Percentiles rank a stretch among this genome's conserved stretches.
Evolutionary conservation across 139 green algal genomes (phyloP).

Genomic region (Chlorella sp.): DNA sequence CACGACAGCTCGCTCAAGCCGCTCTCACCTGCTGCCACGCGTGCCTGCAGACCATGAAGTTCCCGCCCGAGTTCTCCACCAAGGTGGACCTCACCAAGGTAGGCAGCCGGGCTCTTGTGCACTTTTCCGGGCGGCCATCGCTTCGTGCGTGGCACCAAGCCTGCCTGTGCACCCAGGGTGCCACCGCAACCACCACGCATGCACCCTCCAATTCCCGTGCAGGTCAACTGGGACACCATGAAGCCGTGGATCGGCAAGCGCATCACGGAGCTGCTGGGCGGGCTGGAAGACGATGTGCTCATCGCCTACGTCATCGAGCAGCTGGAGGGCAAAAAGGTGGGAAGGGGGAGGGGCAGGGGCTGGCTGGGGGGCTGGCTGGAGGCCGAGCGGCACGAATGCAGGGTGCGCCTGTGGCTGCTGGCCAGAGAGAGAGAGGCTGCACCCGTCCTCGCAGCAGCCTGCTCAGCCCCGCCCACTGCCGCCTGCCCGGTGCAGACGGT

Average conservation of each 20-base stretch:
- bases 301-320: slow-evolving; percentile 91
- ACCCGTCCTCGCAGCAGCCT: no score
- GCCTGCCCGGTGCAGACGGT: slow-evolving; percentile 50
- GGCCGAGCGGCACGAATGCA: not conserved
- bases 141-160: no score
- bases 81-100: slow-evolving; percentile 85
- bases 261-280: slow-evolving; percentile 91
- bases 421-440: not conserved
- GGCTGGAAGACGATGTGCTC: slow-evolving; percentile 95
- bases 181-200: no score
- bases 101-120: no score
- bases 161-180: no score
- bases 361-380: not conserved
- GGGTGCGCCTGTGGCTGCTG: not conserved
- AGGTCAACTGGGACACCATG: slow-evolving; percentile 86
- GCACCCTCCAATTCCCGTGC: no score
- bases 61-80: slow-evolving; percentile 78
- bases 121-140: no score
- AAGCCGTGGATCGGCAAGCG: slow-evolving; percentile 92
- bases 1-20: no score
- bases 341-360: not conserved
- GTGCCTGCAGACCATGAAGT: slow-evolving; percentile 60
- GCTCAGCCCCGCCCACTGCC: not conserved
- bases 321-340: slow-evolving; percentile 78
- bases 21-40: not conserved